phyloP scores from a whole-genome alignment of 2,329 filamentous ascomycete genomes.

The Exophiala sideris region DNA sequence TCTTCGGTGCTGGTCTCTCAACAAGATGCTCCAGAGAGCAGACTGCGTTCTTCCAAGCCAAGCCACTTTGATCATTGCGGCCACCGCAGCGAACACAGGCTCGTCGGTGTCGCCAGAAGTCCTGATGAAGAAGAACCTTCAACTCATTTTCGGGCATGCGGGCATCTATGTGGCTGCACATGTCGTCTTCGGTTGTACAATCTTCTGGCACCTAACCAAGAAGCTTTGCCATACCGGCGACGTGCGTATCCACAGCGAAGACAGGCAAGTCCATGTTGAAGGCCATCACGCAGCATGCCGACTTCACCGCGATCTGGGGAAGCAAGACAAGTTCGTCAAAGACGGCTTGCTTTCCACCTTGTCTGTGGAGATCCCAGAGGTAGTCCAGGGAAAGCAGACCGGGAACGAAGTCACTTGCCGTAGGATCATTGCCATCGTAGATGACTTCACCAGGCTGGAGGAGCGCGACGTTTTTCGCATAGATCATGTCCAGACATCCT shows the following conservation, averaged over 20 bases:
- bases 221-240: slow-evolving; percentile 61
- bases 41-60: slow-evolving; percentile 57
- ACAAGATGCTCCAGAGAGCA: slow-evolving; percentile 21
- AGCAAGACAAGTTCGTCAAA: slow-evolving; percentile 22
- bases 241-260: slow-evolving; percentile 65
- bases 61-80: slow-evolving; percentile 56
- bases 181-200: slow-evolving; percentile 24
- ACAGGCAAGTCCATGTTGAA: slow-evolving; percentile 61
- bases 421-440: slow-evolving; percentile 15
- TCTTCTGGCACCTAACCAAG: slow-evolving; percentile 58
- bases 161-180: slow-evolving; percentile 53
- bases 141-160: slow-evolving; percentile 55
- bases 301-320: slow-evolving; percentile 62
- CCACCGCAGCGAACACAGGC: slow-evolving; percentile 56
- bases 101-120: slow-evolving; percentile 62
- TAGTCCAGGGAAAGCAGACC: slow-evolving; percentile 29
- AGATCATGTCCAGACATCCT: slow-evolving; percentile 16
- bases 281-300: slow-evolving; percentile 60
- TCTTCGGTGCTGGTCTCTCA: slow-evolving; percentile 1
- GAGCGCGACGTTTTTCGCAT: slow-evolving; percentile 10
- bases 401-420: slow-evolving; percentile 24
- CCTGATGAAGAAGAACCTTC: slow-evolving; percentile 62
- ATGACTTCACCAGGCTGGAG: slow-evolving; percentile 7
- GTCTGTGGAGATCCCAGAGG: slow-evolving; percentile 13
- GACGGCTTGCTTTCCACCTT: slow-evolving; percentile 22